Evolutionary conservation across 257 asterid genomes (phyloP), one percentile per base, ranked within the genome.

Genomic region (Cordia subcordata): DNA sequence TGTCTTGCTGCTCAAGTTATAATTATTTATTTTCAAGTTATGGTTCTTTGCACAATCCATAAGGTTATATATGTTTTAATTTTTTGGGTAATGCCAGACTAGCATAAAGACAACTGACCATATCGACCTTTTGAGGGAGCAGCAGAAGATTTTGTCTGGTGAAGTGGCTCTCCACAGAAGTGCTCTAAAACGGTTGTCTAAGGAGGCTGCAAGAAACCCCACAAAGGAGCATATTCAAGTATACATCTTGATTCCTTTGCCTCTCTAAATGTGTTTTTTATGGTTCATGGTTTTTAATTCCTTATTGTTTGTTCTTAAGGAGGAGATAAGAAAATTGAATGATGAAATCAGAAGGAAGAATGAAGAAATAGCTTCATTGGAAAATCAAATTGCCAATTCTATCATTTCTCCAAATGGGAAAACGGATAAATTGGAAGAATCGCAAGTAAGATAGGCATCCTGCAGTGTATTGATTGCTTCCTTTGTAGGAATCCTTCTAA

Each of bases 91-190:
- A 44, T 69, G 63, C 53, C 71, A 93, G 99, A 72, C 79, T 65
- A 78, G 86, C 75, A 75, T 72, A 55, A 84, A 80, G 80, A 81
- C 88, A 56, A 76, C 70, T 58, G 97, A 93, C 76, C 96, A 86
- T 75, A 80, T 83, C 67, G 99, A 93, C 70, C 91, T 89, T 58
- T 79, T 93, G 75, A 81, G 81, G 67, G 99, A 89, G 82, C 96
- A 89, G 72, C 94, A 87, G 55, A 93, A 89, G 77, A 81, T 93
- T 79, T 74, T 93, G 77, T 79, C 85, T 42, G 96, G 94, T 65
- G 95, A 93, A 77, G 94, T 83, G 77, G 96, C 94, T 32, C 89
- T 89, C 67, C 91, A 85, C 72, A 72, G 68, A 55, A 86, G 97
- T 83, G 84, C 86, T 71, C 73, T 86, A 68, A 93, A 83, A 74